Conservation (phyloP, 2,329 filamentous ascomycete genomes). For the Monosporascus sp. region DNA sequence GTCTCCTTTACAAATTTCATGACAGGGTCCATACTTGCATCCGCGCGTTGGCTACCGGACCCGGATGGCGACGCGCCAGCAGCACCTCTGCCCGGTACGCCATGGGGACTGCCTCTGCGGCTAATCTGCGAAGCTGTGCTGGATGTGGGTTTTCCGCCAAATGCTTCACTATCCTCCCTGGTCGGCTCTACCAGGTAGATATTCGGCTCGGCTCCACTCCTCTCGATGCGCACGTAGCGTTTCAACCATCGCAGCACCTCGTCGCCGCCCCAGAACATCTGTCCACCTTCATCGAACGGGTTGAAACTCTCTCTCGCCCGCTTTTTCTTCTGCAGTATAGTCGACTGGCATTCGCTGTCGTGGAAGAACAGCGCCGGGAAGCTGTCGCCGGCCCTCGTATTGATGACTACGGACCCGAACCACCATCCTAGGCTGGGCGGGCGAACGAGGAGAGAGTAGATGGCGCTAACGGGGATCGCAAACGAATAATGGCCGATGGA, state of each 20-base stretch:
- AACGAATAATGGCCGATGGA: conserved; percentile 81
- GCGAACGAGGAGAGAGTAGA: conserved; percentile 85
- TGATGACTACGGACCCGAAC: conserved; percentile 94
- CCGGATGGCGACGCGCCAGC: conserved; percentile 32
- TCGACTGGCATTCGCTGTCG: conserved; percentile 93
- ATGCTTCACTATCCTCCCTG: conserved; percentile 76
- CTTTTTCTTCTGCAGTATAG: conserved; percentile 88
- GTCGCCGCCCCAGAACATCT: conserved; percentile 97
- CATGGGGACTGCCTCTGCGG: conserved; percentile 31
- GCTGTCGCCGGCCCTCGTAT: conserved; percentile 82
- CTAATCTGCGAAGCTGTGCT: conserved; percentile 39
- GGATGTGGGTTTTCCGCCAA: conserved; percentile 59
- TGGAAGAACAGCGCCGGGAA: conserved; percentile 97
- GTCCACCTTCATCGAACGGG: conserved; percentile 77
- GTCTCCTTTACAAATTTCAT: conserved; percentile 93
- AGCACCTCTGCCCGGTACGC: conserved; percentile 25
- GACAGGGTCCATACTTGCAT: conserved; percentile 84
- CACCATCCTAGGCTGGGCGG: conserved; percentile 96
- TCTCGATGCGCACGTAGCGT: conserved; percentile 75
- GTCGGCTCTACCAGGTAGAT: conserved; percentile 87
- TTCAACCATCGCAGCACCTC: conserved; percentile 89
- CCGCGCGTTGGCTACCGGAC: conserved; percentile 37
- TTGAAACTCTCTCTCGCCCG: conserved; percentile 80
- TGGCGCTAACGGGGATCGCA: conserved; percentile 79
- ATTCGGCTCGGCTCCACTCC: conserved; percentile 80